These are phyloP conservation scores for Plasmodium sp. DNA, from an alignment of 169 alveolate species.

Conservation along the genomic window DNA sequence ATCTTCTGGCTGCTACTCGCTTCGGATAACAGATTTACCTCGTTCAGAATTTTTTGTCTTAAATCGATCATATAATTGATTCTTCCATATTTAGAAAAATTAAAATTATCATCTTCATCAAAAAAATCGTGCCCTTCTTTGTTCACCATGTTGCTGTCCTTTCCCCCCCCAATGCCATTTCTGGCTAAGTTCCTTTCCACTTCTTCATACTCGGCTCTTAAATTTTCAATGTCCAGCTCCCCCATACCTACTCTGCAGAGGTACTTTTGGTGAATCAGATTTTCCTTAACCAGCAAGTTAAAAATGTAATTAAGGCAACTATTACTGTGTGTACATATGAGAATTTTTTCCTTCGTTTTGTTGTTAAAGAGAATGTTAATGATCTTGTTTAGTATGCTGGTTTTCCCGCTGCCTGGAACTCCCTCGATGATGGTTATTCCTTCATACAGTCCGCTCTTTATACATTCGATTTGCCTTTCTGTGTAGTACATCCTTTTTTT, in stretches of 20 bases:
- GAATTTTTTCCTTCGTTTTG: conserved; percentile 89
- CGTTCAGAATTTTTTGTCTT: conserved; percentile 80
- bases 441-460: conserved; percentile 91
- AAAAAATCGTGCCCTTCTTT: conserved; percentile 28
- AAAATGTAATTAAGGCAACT: conserved; percentile 94
- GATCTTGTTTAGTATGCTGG: conserved; percentile 94
- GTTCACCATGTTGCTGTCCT: neutral
- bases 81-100: conserved; percentile 91
- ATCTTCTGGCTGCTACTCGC: conserved; percentile 74
- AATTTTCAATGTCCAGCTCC: conserved; percentile 85
- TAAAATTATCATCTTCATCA: conserved; percentile 77
- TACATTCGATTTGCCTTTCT: conserved; percentile 89
- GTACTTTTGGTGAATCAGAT: conserved; percentile 90
- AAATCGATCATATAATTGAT: conserved; percentile 88
- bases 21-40: conserved; percentile 77
- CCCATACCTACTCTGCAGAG: conserved; percentile 94
- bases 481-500: conserved; percentile 83
- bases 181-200: conserved; percentile 28
- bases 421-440: conserved; percentile 95
- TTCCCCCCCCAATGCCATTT: neutral
- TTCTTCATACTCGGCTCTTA: conserved; percentile 64
- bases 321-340: conserved; percentile 91
- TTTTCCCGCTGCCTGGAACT: conserved; percentile 95
- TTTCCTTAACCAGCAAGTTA: conserved; percentile 89
- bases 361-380: conserved; percentile 91